Base-by-base conservation (phyloP, 2,329 filamentous ascomycete species). In the Corinectria fuckeliana region DNA sequence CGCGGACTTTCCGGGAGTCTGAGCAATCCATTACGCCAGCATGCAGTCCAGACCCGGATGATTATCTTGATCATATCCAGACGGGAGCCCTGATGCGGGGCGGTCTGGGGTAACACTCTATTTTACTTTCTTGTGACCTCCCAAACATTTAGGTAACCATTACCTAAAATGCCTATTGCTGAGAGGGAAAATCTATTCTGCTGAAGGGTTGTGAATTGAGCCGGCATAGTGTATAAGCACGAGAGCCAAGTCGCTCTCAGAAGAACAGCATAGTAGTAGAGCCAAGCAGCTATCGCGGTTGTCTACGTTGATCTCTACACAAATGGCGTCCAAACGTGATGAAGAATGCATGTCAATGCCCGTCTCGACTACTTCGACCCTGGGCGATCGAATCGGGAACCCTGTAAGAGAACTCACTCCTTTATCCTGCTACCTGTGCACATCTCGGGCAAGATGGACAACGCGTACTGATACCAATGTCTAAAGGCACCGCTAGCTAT, bases 401-500 rank as follows among this genome's bases (percentile, higher is more conserved):
- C 53, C 53, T n/a, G 53, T 56, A 50, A 41, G 51, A 39, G 10
- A 36, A 20, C 26, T 13, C 4, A 14, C 13, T 11, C 30, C 3
- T 11, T 36, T 26, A 10, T 38, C n/a, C n/a, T n/a, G n/a, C n/a
- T 28, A 47, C 11, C 28, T 32, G 11, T 30, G n/a, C n/a, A 2
- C 9, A 16, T 8, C 18, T 9, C 14, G 18, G 7, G 20, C 13
- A 25, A 18, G 16, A 13, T 14, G 41, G n/a, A 5, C 21, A 11
- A 11, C 42, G 34, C 53, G 50, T 34, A 49, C 53, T n/a, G 16
- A 26, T 41, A 5, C 23, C 25, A 41, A 42, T 32, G 10, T 54
- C 20, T 38, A 36, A 49, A 57, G 54, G 44, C 54, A n/a, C 58
- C 58, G 28, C 20, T 60, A 7, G 58, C 48, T 1, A 52, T 57